Evolutionary conservation across 2,329 filamentous ascomycete species (phyloP).

Genomic region (Botrytis aclada): DNA sequence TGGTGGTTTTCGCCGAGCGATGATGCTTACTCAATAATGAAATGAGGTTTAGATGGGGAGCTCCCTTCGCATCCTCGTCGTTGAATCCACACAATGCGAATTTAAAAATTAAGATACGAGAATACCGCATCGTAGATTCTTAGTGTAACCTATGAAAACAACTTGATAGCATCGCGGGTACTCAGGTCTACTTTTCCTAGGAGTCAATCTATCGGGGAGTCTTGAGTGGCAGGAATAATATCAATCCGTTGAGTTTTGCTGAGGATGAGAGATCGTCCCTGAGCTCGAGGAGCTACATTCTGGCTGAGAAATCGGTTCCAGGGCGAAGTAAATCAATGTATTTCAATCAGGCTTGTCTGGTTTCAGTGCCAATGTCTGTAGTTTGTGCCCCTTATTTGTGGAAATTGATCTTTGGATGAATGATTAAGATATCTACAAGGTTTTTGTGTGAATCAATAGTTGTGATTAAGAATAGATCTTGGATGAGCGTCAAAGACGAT

Average conservation of each 20-base stretch:
- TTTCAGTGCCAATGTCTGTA: not conserved
- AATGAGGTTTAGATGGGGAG: not conserved
- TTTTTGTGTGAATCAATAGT: not conserved
- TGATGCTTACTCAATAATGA: not conserved
- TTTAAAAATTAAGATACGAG: too few relatives aligned
- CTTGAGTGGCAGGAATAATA: not conserved
- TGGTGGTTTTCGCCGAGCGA: not conserved
- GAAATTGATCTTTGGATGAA: not conserved
- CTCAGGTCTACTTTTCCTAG: not conserved
- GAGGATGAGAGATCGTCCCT: not conserved
- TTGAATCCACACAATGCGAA: not conserved
- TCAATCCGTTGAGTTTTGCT: not conserved
- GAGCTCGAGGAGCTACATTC: not conserved
- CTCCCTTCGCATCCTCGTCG: not conserved
- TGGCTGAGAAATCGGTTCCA: not conserved
- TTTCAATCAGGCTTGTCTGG: not conserved
- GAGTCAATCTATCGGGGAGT: not conserved
- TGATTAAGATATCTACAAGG: not conserved
- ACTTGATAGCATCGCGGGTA: not conserved
- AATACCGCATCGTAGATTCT: not conserved
- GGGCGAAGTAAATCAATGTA: too few relatives aligned
- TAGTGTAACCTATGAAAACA: not conserved
- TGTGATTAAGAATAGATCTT: not conserved
- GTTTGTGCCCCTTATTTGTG: not conserved
- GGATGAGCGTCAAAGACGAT: not conserved